phyloP scores from a whole-genome alignment of 1,284 basidiomycete genomes.

The Xerocomus tenax region DNA sequence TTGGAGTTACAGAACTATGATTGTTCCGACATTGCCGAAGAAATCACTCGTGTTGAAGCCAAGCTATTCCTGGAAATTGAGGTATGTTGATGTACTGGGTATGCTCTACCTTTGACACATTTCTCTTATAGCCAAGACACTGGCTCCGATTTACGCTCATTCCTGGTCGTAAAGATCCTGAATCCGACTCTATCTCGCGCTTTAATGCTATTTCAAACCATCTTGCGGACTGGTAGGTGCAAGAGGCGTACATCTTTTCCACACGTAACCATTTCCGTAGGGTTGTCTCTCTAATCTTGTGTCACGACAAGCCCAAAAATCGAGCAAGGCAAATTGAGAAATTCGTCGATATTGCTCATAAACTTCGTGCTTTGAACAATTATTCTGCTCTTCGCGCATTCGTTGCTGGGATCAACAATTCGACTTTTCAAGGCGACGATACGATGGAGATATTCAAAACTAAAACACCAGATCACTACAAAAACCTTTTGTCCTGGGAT shows the following conservation, averaged over 20 bases:
- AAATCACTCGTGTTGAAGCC: conserved; percentile 64
- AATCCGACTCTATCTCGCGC: conserved; percentile 54
- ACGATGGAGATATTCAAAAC: conserved; percentile 60
- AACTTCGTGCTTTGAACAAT: conserved; percentile 62
- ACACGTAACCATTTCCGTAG: conserved; percentile 30
- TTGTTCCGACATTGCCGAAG: conserved; percentile 60
- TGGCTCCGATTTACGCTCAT: conserved; percentile 70
- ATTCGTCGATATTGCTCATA: conserved; percentile 65
- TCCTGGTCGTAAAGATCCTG: conserved; percentile 54
- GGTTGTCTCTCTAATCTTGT: conserved; percentile 72
- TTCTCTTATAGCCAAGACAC: conserved; percentile 54
- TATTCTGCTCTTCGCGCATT: conserved; percentile 75
- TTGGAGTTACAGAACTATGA: conserved; percentile 48
- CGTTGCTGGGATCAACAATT: conserved; percentile 73
- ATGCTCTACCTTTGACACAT: conserved; percentile 5
- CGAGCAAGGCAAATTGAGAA: conserved; percentile 70
- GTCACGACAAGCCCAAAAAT: conserved; percentile 59
- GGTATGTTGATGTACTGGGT: conserved; percentile 34
- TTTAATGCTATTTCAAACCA: conserved; percentile 69
- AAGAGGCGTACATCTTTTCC: neutral
- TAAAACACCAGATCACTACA: conserved; percentile 55
- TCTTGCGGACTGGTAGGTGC: conserved; percentile 61
- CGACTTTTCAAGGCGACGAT: conserved; percentile 61
- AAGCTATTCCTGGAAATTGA: conserved; percentile 60
- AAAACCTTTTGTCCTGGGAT: conserved; percentile 69